Base-by-base conservation (phyloP, 164 flowering plant species). In the Buxus sempervirens region DNA sequence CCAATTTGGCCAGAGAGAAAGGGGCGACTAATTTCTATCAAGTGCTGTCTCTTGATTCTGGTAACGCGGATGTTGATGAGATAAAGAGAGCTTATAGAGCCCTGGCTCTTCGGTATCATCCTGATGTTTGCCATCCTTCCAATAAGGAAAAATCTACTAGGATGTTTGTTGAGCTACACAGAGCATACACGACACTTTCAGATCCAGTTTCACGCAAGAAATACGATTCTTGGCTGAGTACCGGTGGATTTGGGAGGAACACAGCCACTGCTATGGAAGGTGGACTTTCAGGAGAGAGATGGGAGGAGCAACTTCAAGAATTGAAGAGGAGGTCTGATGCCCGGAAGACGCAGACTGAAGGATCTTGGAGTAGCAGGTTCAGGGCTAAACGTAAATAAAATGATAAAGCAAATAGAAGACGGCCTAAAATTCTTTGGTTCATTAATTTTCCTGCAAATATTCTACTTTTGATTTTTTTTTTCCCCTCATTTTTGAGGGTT, bases 291-390 rank as follows among this genome's bases (percentile, higher is more conserved):
- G 75, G 58, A 54, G 65, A 68, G 15, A 73, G 73, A 15, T 81
- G 79, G 84, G 86, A 81, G 62, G 70, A 49, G 0, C 85, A 82
- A 67, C 80, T 82, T 4, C 7, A 5, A 5, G 79, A 55, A 26
- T 60, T 82, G 64, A 68, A 24, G n/a, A 70, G 56, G 54, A 58
- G 73, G 24, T 82, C 81, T 13, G 21, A 53, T 38, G n/a, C 14
- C 25, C 55, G 79, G 24, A 19, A n/a, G 49, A 49, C 49, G 7
- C 48, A 15, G 49, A 38, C 36, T 23, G 25, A 61, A 1, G 24
- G 25, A 22, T 61, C 63, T 28, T 60, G 51, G 51, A 15, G 51
- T 10, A 45, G 51, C 18, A 45, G 51, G 12, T 45, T 45, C 10
- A 45, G 51, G 51, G 51, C 51, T 45, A 6, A 45, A 45, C 51